Conservation (phyloP, 257 asterid species). For the Rubia yunnanensis region DNA sequence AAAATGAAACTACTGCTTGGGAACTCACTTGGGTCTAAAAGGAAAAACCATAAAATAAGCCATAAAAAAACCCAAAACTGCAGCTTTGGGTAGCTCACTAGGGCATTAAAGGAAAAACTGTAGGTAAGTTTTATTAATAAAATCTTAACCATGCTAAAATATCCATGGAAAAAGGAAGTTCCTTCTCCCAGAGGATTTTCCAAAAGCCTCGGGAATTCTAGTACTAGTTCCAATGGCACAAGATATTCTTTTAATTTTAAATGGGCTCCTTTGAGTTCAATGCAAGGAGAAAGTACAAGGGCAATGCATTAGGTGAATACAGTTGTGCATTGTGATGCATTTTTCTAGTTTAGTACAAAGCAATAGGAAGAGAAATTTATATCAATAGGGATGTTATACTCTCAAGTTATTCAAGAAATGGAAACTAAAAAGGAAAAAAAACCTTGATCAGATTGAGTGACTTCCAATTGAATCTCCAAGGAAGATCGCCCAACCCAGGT, state of each 20-base stretch:
- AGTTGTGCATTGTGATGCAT: background rate
- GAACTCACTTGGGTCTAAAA: background rate
- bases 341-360: background rate
- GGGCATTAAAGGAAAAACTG: background rate
- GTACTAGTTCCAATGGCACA: background rate
- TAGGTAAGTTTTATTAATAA: background rate
- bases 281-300: background rate
- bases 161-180: background rate
- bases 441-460: constrained; percentile 64
- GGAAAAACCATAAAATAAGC: background rate
- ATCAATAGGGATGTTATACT: background rate
- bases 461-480: constrained; percentile 86
- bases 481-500: constrained; percentile 96
- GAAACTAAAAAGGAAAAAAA: background rate
- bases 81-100: background rate
- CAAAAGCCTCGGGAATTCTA: background rate
- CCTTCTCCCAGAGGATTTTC: background rate
- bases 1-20: background rate
- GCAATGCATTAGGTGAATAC: background rate
- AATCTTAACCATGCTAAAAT: background rate
- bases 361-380: background rate
- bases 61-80: background rate
- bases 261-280: background rate
- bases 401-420: background rate
- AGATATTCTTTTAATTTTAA: background rate